phyloP scores from a whole-genome alignment of 148 eudicot species.

The Limonium bicolor region DNA sequence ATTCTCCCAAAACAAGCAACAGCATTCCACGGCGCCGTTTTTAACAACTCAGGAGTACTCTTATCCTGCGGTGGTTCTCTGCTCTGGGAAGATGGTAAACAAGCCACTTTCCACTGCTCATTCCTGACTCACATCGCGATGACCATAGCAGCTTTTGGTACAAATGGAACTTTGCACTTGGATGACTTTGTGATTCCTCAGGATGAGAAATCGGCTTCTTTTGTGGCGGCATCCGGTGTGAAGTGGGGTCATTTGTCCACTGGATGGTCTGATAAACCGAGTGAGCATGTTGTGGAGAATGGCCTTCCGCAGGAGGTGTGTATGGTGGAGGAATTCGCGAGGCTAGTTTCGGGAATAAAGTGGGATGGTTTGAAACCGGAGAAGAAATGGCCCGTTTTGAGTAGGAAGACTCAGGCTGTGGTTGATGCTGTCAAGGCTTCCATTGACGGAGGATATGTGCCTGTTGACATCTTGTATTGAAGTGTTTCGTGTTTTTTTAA shows the following conservation, averaged over 20 bases:
- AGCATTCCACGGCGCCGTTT: conserved; percentile 18
- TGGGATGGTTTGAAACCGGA: conserved; percentile 15
- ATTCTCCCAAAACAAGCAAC: conserved; percentile 37
- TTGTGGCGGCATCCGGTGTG: conserved; percentile 12
- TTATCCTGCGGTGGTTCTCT: conserved; percentile 42
- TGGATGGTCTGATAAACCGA: conserved; percentile 23
- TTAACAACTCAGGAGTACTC: conserved; percentile 31
- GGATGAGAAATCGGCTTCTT: conserved; percentile 17
- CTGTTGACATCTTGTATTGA: conserved; percentile 13
- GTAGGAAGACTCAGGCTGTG: conserved; percentile 35
- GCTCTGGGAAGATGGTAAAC: conserved; percentile 34
- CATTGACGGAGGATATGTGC: conserved; percentile 22
- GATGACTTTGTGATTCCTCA: conserved; percentile 27
- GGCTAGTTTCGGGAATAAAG: conserved; percentile 24
- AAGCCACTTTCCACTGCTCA: conserved; percentile 41
- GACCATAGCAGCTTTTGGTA: conserved; percentile 32
- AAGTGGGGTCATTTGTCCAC: conserved; percentile 13
- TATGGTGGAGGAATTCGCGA: conserved; percentile 33
- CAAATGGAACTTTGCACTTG: conserved; percentile 29
- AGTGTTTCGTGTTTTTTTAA: too few relatives aligned
- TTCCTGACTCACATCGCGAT: conserved; percentile 38
- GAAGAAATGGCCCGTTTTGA: conserved; percentile 24
- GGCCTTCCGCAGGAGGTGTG: conserved; percentile 37
- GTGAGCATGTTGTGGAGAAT: conserved; percentile 15
- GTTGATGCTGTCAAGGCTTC: conserved; percentile 34